A percentile compares a stretch with the other conserved stretches of the same genome.
phyloP scores from a whole-genome alignment of 148 eudicot genomes.

The Suaeda aralocaspica region DNA sequence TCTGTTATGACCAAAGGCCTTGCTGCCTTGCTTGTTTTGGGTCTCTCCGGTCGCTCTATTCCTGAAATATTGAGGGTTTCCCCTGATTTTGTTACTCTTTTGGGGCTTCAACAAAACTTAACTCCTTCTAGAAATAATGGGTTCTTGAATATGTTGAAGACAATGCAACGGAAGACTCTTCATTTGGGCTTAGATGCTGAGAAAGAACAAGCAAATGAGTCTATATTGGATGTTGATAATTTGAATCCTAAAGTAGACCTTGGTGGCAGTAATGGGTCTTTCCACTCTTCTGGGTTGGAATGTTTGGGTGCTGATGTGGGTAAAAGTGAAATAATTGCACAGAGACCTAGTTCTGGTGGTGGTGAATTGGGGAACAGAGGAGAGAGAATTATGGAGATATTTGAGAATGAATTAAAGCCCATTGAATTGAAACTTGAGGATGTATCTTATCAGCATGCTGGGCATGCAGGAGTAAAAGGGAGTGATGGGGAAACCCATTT shows the following conservation, averaged over 20 bases:
- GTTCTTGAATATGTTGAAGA: slow-evolving; percentile 75
- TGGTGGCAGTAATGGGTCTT: slow-evolving; percentile 8
- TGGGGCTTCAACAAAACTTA: slow-evolving; percentile 79
- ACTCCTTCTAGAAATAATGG: slow-evolving; percentile 90
- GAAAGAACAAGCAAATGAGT: slow-evolving; percentile 21
- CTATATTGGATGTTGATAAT: slow-evolving; percentile 22
- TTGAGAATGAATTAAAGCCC: slow-evolving; percentile 65
- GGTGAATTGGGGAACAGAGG: slow-evolving; percentile 56
- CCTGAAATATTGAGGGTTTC: slow-evolving; percentile 60
- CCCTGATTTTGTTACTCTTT: slow-evolving; percentile 61
- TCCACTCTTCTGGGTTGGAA: slow-evolving; percentile 11
- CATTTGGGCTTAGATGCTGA: slow-evolving; percentile 56
- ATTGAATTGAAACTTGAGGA: slow-evolving; percentile 58
- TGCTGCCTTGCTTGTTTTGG: slow-evolving; percentile 80
- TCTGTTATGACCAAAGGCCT: slow-evolving; percentile 78
- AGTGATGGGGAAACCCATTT: slow-evolving; percentile 87
- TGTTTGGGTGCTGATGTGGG: slow-evolving; percentile 9
- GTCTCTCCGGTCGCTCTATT: slow-evolving; percentile 72
- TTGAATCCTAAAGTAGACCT: not conserved
- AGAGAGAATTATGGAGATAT: slow-evolving; percentile 53
- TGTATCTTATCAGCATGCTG: slow-evolving; percentile 88
- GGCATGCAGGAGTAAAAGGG: slow-evolving; percentile 65
- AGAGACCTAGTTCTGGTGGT: slow-evolving; percentile 11
- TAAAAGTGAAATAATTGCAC: not conserved
- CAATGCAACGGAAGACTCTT: slow-evolving; percentile 78